phyloP scores from a whole-genome alignment of 805 yeast genomes.

The Scheffersomyces amazonensis region DNA sequence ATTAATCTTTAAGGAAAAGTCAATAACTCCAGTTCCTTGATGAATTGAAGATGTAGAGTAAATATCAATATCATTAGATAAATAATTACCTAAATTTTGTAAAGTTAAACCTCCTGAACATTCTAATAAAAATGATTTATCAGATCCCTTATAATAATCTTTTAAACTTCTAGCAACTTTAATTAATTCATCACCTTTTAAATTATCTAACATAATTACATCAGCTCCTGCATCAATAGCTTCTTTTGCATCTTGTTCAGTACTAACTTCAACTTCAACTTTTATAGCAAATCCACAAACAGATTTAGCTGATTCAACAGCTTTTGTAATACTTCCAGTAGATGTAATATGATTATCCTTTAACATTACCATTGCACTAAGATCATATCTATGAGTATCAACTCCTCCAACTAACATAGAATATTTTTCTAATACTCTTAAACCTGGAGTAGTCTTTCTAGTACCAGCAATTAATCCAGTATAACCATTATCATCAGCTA shows the following conservation, averaged over 20 bases:
- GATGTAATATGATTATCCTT: slow-evolving; percentile 94
- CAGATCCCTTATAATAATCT: slow-evolving; percentile 45
- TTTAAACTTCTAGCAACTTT: slow-evolving; percentile 65
- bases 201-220: slow-evolving; percentile 91
- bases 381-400: slow-evolving; percentile 88
- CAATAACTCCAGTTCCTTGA: slow-evolving; percentile 84
- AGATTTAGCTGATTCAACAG: slow-evolving; percentile 70
- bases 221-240: slow-evolving; percentile 96
- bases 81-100: slow-evolving; percentile 59
- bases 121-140: slow-evolving; percentile 64
- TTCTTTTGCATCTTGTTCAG: slow-evolving; percentile 82
- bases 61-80: slow-evolving; percentile 80
- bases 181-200: slow-evolving; percentile 62
- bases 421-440: slow-evolving; percentile 83
- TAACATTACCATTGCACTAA: slow-evolving; percentile 92
- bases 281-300: slow-evolving; percentile 88
- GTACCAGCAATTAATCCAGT: slow-evolving; percentile 91
- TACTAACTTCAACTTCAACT: slow-evolving; percentile 89
- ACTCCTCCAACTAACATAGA: slow-evolving; percentile 95
- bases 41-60: slow-evolving; percentile 90
- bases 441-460: slow-evolving; percentile 95
- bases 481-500: slow-evolving; percentile 70
- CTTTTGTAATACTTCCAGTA: slow-evolving; percentile 86
- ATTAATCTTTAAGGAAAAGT: slow-evolving; percentile 75
- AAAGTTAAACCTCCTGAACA: slow-evolving; percentile 89